Percentiles rank a stretch among this genome's conserved stretches.
Conservation (phyloP, 2,329 filamentous ascomycete genomes). For the Anisogramma anomala region DNA sequence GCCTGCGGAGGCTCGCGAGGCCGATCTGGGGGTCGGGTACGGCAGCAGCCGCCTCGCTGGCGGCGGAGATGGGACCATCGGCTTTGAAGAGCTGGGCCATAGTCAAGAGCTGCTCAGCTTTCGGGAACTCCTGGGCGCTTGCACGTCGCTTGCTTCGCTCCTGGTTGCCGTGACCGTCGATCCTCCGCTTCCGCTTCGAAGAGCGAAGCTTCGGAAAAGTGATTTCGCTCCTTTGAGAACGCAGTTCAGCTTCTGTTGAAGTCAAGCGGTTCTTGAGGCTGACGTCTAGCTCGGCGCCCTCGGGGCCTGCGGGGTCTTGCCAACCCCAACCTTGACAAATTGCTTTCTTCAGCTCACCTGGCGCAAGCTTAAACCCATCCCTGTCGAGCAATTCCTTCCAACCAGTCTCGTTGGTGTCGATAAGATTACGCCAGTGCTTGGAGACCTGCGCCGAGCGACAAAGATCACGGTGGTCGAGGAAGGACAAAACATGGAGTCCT, state of each 20-base stretch:
- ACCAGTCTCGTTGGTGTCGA: conserved; percentile 86
- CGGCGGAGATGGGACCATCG: conserved; percentile 77
- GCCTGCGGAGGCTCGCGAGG: conserved; percentile 62
- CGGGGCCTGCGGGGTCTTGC: conserved; percentile 70
- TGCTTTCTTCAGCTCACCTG: conserved; percentile 74
- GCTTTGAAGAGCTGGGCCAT: conserved; percentile 44
- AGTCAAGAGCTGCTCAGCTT: conserved; percentile 30
- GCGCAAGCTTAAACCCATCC: conserved; percentile 68
- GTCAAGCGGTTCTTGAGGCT: conserved; percentile 45
- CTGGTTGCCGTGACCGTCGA: conserved; percentile 32
- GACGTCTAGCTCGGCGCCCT: conserved; percentile 72
- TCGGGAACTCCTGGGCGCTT: conserved; percentile 34
- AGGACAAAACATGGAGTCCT: conserved; percentile 75
- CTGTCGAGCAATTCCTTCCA: conserved; percentile 88
- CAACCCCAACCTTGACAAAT: conserved; percentile 93
- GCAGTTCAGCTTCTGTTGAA: conserved; percentile 41
- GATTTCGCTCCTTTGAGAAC: conserved; percentile 32
- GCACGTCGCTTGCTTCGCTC: conserved; percentile 45
- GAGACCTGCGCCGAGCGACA: conserved; percentile 88
- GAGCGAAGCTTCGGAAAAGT: conserved; percentile 30
- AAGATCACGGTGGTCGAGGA: conserved; percentile 74
- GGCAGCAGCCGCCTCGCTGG: conserved; percentile 69
- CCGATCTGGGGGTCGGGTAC: conserved; percentile 75
- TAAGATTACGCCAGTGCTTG: conserved; percentile 80
- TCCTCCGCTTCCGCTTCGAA: conserved; percentile 45